These are phyloP conservation scores for Amanita phalloides DNA, from an alignment of 768 basidiomycete species.

Conservation along the genomic window DNA sequence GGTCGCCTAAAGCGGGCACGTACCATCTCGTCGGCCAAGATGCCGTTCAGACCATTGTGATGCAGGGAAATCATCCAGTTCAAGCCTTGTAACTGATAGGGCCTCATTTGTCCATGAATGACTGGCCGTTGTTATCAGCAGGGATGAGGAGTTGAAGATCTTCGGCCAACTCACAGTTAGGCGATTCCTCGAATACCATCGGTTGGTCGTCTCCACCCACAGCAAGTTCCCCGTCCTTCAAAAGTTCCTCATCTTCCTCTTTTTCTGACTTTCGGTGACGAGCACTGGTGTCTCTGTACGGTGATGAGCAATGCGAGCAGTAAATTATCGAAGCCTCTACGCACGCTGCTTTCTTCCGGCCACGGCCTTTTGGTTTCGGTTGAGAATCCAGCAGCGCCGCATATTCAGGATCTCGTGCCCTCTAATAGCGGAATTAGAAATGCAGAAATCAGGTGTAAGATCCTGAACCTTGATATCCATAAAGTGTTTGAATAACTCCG, in stretches of 20 bases:
- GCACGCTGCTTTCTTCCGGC: constrained; percentile 68
- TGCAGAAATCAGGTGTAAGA: neutral
- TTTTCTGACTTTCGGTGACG: constrained; percentile 95
- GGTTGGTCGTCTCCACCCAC: constrained; percentile 82
- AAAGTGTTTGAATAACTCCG: constrained; percentile 96
- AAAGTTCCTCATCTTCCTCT: constrained; percentile 93
- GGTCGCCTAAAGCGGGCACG: constrained; percentile 6
- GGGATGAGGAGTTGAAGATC: neutral
- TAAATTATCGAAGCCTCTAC: neutral
- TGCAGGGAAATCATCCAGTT: constrained; percentile 97
- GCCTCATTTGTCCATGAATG: constrained; percentile 83
- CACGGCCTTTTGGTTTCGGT: constrained; percentile 74
- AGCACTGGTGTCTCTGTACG: constrained; percentile 55
- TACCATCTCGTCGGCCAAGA: constrained; percentile 95
- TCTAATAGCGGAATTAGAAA: constrained; percentile 27
- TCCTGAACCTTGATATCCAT: constrained; percentile 81
- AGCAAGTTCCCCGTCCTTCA: constrained; percentile 77
- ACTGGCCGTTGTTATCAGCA: constrained; percentile 13
- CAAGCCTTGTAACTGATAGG: constrained; percentile 91
- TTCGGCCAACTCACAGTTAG: constrained; percentile 53
- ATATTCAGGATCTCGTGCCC: constrained; percentile 87
- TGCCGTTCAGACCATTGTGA: constrained; percentile 94
- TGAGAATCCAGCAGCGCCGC: constrained; percentile 83
- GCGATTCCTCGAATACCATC: constrained; percentile 90
- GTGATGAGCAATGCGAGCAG: neutral